Conservation (phyloP, 1,284 basidiomycete genomes). For the Papiliotrema terrestris region DNA sequence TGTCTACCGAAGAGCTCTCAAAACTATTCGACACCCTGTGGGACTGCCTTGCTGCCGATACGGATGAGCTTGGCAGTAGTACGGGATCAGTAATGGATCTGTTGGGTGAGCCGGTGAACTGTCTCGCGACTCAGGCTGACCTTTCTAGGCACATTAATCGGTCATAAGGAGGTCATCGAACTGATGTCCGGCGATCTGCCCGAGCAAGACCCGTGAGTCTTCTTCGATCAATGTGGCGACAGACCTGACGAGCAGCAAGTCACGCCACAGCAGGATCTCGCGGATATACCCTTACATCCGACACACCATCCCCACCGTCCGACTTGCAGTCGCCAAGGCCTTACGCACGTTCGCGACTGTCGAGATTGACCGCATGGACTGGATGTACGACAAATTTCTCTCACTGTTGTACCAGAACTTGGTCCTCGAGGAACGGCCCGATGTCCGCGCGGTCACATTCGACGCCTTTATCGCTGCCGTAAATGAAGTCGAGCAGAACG, state of each 20-base stretch:
- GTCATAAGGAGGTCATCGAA: constrained; percentile 25
- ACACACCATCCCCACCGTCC: constrained; percentile 91
- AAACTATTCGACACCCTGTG: constrained; percentile 81
- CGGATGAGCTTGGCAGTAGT: constrained; percentile 95
- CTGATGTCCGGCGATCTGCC: constrained; percentile 19
- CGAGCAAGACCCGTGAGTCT: constrained; percentile 1
- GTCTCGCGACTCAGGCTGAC: not conserved
- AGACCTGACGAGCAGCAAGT: not conserved
- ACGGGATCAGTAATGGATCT: constrained; percentile 98
- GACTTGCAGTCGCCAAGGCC: constrained; percentile 87
- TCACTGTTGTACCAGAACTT: constrained; percentile 92
- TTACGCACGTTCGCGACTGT: constrained; percentile 81
- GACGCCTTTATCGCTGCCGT: constrained; percentile 74
- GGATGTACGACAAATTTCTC: constrained; percentile 76
- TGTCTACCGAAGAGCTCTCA: constrained; percentile 65
- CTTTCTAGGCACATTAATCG: constrained; percentile 26
- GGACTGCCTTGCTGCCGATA: constrained; percentile 86
- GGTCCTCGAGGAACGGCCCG: constrained; percentile 81
- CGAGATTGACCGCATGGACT: constrained; percentile 65
- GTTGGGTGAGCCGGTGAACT: constrained; percentile 57
- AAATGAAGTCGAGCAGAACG: constrained; percentile 56
- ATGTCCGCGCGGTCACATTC: constrained; percentile 78
- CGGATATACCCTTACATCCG: constrained; percentile 95
- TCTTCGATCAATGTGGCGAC: constrained; percentile 46
- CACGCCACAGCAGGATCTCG: constrained; percentile 61